Percentiles rank a stretch among this genome's conserved stretches.
phyloP scores from a whole-genome alignment of 1,284 basidiomycete genomes.

The Puccinia hordei region DNA sequence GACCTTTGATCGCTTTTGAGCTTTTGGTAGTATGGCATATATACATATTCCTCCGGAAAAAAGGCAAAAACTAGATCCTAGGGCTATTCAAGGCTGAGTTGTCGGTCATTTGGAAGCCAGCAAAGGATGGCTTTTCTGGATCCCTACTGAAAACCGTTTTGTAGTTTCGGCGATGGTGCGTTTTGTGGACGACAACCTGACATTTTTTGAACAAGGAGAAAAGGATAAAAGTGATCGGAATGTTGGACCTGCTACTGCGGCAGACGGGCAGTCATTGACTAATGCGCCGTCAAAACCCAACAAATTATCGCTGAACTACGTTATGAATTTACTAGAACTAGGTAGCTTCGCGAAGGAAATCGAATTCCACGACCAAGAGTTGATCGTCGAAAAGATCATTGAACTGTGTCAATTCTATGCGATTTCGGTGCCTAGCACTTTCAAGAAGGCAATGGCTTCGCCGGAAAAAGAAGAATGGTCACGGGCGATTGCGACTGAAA shows the following conservation, averaged over 20 bases:
- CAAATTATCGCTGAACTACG: not conserved
- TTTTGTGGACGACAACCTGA: not conserved
- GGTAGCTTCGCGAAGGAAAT: not conserved
- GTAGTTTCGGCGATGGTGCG: not conserved
- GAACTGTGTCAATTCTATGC: not conserved
- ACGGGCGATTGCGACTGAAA: not conserved
- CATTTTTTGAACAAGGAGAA: not conserved
- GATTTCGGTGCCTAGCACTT: not conserved
- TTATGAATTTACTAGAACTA: not conserved
- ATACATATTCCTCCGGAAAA: constrained; percentile 18
- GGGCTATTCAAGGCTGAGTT: not conserved
- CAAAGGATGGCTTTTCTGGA: constrained; percentile 34
- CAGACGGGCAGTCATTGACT: too few relatives aligned
- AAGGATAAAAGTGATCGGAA: not conserved
- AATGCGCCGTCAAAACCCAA: not conserved
- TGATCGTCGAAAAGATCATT: constrained; percentile 1
- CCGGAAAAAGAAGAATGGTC: not conserved
- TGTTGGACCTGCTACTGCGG: not conserved
- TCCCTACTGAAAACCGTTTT: not conserved
- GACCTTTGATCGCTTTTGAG: not conserved
- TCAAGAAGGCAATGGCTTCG: not conserved
- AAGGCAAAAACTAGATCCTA: not conserved
- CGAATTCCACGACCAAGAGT: not conserved
- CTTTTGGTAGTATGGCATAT: constrained; percentile 13
- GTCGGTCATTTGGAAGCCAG: not conserved